These are phyloP conservation scores for Cucurbita maxima DNA, from an alignment of 306 rosid species.

Conservation along the genomic window DNA sequence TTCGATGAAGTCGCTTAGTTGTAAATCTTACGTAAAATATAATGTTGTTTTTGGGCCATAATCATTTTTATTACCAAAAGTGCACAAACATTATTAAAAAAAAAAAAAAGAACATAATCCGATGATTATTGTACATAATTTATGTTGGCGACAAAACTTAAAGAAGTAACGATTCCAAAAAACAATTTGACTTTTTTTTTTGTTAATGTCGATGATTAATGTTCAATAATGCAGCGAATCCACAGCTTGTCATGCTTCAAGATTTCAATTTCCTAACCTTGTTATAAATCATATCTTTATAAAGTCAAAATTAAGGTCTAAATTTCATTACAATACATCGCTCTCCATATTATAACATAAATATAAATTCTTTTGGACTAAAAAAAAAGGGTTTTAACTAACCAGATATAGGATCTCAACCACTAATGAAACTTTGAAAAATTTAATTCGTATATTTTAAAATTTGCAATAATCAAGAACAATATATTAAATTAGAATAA, in stretches of 20 bases:
- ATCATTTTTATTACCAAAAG: background rate
- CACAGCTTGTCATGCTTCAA: background rate
- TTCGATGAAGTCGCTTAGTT: background rate
- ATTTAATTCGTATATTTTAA: no score
- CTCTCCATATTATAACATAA: background rate
- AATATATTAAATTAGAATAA: no score
- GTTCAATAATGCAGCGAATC: background rate
- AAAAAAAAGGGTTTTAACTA: conserved; percentile 1
- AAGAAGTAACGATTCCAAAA: background rate
- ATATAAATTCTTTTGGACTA: background rate
- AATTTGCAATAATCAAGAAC: no score
- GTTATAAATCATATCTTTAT: background rate
- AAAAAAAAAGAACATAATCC: background rate
- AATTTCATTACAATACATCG: background rate
- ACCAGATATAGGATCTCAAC: background rate
- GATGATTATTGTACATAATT: background rate
- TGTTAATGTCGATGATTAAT: background rate
- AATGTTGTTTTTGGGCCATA: background rate
- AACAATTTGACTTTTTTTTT: background rate
- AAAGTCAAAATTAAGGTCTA: background rate
- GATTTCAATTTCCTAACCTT: background rate
- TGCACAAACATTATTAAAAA: background rate
- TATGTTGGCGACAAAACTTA: background rate
- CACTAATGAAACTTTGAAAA: background rate
- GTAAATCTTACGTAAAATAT: background rate